Conservation (phyloP, 148 eudicot species). For the Fagopyrum esculentum region DNA sequence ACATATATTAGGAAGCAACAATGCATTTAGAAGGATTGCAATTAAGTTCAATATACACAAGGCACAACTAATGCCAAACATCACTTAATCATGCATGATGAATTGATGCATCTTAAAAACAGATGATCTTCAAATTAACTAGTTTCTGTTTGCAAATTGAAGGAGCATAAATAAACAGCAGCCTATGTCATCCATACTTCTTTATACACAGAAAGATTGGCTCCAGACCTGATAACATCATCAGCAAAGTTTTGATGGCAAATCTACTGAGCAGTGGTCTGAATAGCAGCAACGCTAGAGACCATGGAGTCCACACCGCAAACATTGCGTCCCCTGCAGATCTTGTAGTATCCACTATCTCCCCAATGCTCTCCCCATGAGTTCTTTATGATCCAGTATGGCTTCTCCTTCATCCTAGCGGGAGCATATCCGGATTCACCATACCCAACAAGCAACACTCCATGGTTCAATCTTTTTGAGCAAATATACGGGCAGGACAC, state of each 20-base stretch:
- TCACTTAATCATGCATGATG: background rate
- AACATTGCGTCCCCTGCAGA: conserved; percentile 55
- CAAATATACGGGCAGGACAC: conserved; percentile 83
- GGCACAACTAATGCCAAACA: background rate
- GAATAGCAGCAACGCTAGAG: conserved; percentile 49
- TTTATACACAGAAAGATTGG: conserved; percentile 17
- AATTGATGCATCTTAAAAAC: conserved; percentile 1
- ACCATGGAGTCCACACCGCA: conserved; percentile 81
- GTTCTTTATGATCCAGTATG: conserved; percentile 79
- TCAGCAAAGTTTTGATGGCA: background rate
- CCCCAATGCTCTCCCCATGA: conserved; percentile 90
- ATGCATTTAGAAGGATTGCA: background rate
- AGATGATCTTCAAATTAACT: background rate
- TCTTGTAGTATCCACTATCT: conserved; percentile 60
- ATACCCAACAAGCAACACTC: conserved; percentile 72
- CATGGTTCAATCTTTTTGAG: conserved; percentile 56
- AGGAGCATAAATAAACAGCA: conserved; percentile 13
- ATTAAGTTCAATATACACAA: conserved; percentile 1
- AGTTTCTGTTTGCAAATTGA: background rate
- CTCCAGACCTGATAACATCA: background rate
- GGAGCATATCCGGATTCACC: conserved; percentile 60
- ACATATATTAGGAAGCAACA: background rate
- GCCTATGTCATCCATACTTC: background rate
- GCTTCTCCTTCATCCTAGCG: conserved; percentile 60
- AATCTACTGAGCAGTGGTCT: background rate